Evolutionary conservation across 2,329 filamentous ascomycete species (phyloP).

Genomic region (Colletotrichum sp.): DNA sequence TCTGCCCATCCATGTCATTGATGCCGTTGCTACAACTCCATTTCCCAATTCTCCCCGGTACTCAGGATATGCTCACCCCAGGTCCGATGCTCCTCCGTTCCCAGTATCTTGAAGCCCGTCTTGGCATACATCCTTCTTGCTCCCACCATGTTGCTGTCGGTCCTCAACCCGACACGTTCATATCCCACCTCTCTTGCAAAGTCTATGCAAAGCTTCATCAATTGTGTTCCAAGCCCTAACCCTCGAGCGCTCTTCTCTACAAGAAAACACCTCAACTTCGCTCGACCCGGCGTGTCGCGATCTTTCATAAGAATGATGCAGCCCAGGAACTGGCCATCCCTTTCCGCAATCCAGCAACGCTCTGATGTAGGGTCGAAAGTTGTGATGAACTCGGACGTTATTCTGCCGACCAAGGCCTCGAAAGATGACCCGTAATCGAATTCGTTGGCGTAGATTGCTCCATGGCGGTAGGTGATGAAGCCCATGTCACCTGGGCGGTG

Average conservation of each 20-base stretch:
- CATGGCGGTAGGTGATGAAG: slow-evolving; percentile 29
- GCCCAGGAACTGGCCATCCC: slow-evolving; percentile 26
- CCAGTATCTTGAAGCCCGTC: slow-evolving; percentile 22
- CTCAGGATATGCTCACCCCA: not conserved
- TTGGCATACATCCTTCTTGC: slow-evolving; percentile 25
- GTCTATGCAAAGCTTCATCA: slow-evolving; percentile 22
- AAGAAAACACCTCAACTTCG: slow-evolving; percentile 28
- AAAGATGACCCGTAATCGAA: slow-evolving; percentile 23
- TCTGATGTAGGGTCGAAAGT: slow-evolving; percentile 26
- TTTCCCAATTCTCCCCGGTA: slow-evolving; percentile 14
- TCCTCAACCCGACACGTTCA: slow-evolving; percentile 20
- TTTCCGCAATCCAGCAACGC: slow-evolving; percentile 33
- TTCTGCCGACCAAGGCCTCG: slow-evolving; percentile 26
- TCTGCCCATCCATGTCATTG: no score
- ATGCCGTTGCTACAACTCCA: not conserved
- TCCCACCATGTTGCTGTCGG: slow-evolving; percentile 18
- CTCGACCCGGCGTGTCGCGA: slow-evolving; percentile 4
- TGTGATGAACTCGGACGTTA: slow-evolving; percentile 28
- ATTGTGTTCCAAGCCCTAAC: slow-evolving; percentile 18
- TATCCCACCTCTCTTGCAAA: slow-evolving; percentile 26
- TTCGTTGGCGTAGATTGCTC: slow-evolving; percentile 24
- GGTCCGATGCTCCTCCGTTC: not conserved
- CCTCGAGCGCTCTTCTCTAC: slow-evolving; percentile 27
- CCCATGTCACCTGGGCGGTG: slow-evolving; percentile 29
- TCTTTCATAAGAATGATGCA: slow-evolving; percentile 28